Evolutionary conservation across 768 basidiomycete species (phyloP).

Genomic region (Sarcomyxa edulis): DNA sequence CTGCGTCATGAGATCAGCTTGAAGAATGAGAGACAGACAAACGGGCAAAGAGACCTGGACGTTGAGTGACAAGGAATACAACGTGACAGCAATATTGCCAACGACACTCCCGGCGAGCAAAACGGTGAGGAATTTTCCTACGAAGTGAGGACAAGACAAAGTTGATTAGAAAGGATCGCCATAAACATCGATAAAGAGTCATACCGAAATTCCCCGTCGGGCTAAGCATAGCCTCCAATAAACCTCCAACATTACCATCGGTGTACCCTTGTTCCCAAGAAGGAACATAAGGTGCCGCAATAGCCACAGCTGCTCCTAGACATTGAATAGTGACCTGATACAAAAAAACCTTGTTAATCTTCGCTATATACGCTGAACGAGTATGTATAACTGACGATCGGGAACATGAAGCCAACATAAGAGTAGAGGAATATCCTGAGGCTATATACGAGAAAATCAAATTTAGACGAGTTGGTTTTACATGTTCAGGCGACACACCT

Average conservation of each 20-base stretch:
- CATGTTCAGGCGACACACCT: constrained; percentile 24
- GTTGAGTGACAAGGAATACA: constrained; percentile 8
- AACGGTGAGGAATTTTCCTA: constrained; percentile 68
- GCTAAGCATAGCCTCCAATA: constrained; percentile 54
- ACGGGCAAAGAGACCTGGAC: constrained; percentile 5
- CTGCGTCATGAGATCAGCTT: constrained; percentile 62
- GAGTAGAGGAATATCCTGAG: constrained; percentile 56
- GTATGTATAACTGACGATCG: constrained; percentile 44
- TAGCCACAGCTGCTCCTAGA: constrained; percentile 65
- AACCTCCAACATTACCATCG: constrained; percentile 52
- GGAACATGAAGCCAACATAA: constrained; percentile 58
- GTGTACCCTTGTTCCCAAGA: constrained; percentile 53
- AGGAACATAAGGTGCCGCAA: constrained; percentile 49
- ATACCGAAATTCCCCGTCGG: constrained; percentile 63
- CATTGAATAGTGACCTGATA: constrained; percentile 38
- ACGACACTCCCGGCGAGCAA: constrained; percentile 66
- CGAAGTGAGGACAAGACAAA: too few relatives aligned
- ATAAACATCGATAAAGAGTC: constrained; percentile 65
- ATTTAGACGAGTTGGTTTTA: not conserved
- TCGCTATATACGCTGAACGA: not conserved
- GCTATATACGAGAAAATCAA: constrained; percentile 22
- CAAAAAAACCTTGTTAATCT: constrained; percentile 14
- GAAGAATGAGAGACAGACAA: constrained; percentile 1
- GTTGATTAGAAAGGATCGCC: too few relatives aligned
- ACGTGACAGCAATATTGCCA: constrained; percentile 7